Evolutionary conservation across 345 rosid genomes (phyloP), one percentile per base, ranked within the genome.

Genomic region (Leavenworthia alabamica): DNA sequence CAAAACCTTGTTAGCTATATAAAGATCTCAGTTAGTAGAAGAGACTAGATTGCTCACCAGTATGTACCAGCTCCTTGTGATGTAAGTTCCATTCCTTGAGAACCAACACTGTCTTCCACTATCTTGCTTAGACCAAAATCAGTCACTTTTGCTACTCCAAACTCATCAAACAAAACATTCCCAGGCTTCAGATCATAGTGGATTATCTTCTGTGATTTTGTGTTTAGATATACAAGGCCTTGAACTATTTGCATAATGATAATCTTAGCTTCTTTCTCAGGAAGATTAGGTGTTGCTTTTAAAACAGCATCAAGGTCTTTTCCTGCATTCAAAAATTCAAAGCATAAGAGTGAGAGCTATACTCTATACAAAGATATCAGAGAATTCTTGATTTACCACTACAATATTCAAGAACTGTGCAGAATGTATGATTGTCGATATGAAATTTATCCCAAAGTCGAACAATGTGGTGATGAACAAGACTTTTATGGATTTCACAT

Each of bases 61-160:
- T 94, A 90, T 31, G 99, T 90, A 73, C 99, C 99, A 66, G 99
- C 99, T 73, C 99, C 99, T 68, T 90, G 99, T 63, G 99, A 94
- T 31, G 99, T 94, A 65, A 94, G 96, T 72, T 94, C 99, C 99
- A 90, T 94, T 48, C 99, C 99, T 78, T 83, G 95, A 20, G 99
- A 84, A 65, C 96, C 97, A 70, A 82, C 90, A 73, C 86, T 80
- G 51, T 86, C 89, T 76, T 94, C 97, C 72, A 94, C 92, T 35
- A 94, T 90, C 80, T 94, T 94, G 82, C 99, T 94, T 55, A 94
- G 89, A 73, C 99, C 99, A 79, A 94, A 94, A 79, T 94, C 99
- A 36, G 99, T 93, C 62, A 94, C 95, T 82, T 94, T 94, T 61
- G 99, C 97, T 32, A 88, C 78, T 49, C 97, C 97, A 64, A 88